Conservation (phyloP, 768 basidiomycete species). For the Termitomyces sp. region DNA sequence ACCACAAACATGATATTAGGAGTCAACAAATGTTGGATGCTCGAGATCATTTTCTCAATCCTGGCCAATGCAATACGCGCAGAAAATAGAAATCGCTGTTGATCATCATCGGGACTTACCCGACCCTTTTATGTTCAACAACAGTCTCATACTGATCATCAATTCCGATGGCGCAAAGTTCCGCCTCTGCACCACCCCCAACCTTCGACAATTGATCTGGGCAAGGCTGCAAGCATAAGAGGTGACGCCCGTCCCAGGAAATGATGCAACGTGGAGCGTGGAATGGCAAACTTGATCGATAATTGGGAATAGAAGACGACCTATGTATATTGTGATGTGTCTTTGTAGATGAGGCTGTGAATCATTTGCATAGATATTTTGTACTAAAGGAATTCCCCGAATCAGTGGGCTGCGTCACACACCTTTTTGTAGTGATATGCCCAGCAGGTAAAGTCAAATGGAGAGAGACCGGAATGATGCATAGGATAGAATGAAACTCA, state of each 20-base stretch:
- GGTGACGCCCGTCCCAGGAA: neutral
- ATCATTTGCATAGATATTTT: neutral
- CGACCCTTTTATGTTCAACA: neutral
- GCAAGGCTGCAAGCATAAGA: neutral
- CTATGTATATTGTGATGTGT: too few relatives aligned
- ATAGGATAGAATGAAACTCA: neutral
- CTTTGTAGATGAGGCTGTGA: neutral
- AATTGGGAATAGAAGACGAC: neutral
- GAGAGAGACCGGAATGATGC: neutral
- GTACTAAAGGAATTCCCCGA: too few relatives aligned
- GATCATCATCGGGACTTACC: neutral
- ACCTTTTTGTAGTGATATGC: neutral
- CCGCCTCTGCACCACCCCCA: neutral
- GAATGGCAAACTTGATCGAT: neutral
- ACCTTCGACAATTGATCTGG: neutral
- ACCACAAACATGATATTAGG: neutral
- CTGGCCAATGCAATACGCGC: neutral
- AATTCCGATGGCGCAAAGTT: neutral
- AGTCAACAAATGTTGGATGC: neutral
- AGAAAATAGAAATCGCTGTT: neutral
- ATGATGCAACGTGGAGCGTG: neutral
- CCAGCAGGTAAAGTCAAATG: too few relatives aligned
- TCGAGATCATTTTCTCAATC: neutral
- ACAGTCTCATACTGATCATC: neutral
- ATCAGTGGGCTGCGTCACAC: neutral